Conservation (phyloP, 2,329 filamentous ascomycete species). For the Colletotrichum tamarilloi region DNA sequence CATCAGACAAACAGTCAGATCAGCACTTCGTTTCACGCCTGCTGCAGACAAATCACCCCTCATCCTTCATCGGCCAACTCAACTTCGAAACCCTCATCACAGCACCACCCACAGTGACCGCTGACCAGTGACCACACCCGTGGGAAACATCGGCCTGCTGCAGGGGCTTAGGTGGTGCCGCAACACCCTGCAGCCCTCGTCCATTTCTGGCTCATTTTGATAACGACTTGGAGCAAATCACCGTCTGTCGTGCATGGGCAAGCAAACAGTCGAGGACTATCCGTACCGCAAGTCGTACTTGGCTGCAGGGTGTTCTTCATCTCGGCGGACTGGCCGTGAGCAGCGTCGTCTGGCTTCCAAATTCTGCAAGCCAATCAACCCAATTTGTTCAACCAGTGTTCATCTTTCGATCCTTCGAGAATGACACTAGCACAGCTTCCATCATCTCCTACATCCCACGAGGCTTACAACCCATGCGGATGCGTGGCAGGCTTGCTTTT, state of each 20-base stretch:
- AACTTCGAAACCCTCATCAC: conserved; percentile 6
- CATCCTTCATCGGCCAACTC: background rate
- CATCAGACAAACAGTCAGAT: conserved; percentile 24
- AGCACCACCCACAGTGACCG: background rate
- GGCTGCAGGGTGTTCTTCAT: background rate
- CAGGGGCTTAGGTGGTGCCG: conserved; percentile 14
- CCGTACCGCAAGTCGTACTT: background rate
- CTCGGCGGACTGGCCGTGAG: background rate
- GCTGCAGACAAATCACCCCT: conserved; percentile 28
- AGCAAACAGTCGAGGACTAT: background rate
- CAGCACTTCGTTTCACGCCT: conserved; percentile 29
- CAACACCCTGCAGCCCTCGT: conserved; percentile 17
- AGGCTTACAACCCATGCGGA: background rate
- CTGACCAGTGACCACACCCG: background rate
- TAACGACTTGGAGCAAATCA: conserved; percentile 9
- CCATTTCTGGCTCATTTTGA: conserved; percentile 4
- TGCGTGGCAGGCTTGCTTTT: background rate
- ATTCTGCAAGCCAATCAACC: background rate
- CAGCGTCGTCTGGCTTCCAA: background rate
- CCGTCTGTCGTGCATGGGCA: background rate
- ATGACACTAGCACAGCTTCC: background rate
- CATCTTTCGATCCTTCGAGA: conserved; percentile 25
- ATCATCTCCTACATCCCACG: background rate
- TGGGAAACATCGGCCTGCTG: conserved; percentile 14
- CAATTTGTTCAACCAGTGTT: background rate